Conservation (phyloP, 2,329 filamentous ascomycete species). For the Didymella pinodella region DNA sequence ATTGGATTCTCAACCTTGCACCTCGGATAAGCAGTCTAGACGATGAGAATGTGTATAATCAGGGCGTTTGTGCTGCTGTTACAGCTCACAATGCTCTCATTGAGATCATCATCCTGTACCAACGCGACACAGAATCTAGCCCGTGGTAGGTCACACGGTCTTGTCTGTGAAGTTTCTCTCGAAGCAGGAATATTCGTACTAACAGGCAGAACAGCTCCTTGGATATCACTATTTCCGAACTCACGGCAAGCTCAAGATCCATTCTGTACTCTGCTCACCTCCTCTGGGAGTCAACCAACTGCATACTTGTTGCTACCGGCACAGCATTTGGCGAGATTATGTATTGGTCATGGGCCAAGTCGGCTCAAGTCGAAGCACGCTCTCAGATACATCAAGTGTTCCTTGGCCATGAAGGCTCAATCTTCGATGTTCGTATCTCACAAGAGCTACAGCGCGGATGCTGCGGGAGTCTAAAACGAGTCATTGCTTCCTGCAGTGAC, state of each 20-base stretch:
- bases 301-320: constrained; percentile 80
- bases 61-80: constrained; percentile 55
- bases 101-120: constrained; percentile 51
- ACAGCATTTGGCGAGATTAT: constrained; percentile 96
- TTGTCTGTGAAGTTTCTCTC: not conserved
- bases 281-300: constrained; percentile 64
- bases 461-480: constrained; percentile 57
- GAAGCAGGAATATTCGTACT: not conserved
- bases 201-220: constrained; percentile 20
- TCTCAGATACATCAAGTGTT: constrained; percentile 64
- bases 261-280: constrained; percentile 88
- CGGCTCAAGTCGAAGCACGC: constrained; percentile 15
- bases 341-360: constrained; percentile 77
- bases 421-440: constrained; percentile 89
- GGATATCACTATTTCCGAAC: constrained; percentile 55
- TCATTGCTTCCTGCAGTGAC: constrained; percentile 94
- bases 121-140: constrained; percentile 6
- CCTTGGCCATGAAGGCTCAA: constrained; percentile 84
- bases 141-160: constrained; percentile 18
- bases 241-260: constrained; percentile 74
- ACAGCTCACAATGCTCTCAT: constrained; percentile 89
- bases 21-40: constrained; percentile 24
- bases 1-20: constrained; percentile 51
- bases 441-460: constrained; percentile 28
- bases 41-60: constrained; percentile 14